phyloP scores from a whole-genome alignment of 2,329 filamentous ascomycete species.

The Arthrobotrys conoides region DNA sequence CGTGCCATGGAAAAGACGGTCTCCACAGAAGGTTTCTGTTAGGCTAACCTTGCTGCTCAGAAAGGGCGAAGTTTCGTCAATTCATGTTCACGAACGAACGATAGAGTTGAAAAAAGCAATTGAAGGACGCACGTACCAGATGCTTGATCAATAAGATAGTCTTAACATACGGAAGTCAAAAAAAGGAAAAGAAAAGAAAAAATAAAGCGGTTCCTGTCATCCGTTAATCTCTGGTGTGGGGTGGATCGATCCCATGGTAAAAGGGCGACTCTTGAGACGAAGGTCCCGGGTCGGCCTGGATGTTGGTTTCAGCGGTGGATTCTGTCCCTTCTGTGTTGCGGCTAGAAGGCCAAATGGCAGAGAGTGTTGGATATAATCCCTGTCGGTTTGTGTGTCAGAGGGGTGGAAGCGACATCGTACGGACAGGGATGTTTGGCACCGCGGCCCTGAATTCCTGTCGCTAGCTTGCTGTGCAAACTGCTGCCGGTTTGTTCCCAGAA shows the following conservation, averaged over 20 bases:
- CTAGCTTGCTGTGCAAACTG: background rate
- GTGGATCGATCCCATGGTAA: slow-evolving; percentile 29
- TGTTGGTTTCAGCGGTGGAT: slow-evolving; percentile 6
- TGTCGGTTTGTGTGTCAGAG: slow-evolving; percentile 29
- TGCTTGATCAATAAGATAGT: slow-evolving; percentile 3
- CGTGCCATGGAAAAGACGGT: slow-evolving; percentile 17
- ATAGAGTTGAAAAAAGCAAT: background rate
- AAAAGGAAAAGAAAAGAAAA: too few relatives aligned
- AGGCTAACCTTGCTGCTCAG: slow-evolving; percentile 17
- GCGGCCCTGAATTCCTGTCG: slow-evolving; percentile 53
- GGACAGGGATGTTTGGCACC: slow-evolving; percentile 53
- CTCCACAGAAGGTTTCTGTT: slow-evolving; percentile 22
- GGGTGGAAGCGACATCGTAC: slow-evolving; percentile 47
- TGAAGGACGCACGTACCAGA: slow-evolving; percentile 5
- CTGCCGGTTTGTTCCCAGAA: too few relatives aligned
- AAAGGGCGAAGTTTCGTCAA: slow-evolving; percentile 5
- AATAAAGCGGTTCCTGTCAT: slow-evolving; percentile 31
- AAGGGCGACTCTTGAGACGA: slow-evolving; percentile 43
- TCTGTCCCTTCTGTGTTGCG: slow-evolving; percentile 46
- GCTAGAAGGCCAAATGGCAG: background rate
- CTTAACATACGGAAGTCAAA: slow-evolving; percentile 6
- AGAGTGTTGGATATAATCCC: slow-evolving; percentile 10
- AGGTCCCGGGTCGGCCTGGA: background rate
- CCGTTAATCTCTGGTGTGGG: slow-evolving; percentile 34
- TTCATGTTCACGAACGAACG: too few relatives aligned